phyloP scores from a whole-genome alignment of 352 stramenopile genomes.

The Globisporangium camurandrum region DNA sequence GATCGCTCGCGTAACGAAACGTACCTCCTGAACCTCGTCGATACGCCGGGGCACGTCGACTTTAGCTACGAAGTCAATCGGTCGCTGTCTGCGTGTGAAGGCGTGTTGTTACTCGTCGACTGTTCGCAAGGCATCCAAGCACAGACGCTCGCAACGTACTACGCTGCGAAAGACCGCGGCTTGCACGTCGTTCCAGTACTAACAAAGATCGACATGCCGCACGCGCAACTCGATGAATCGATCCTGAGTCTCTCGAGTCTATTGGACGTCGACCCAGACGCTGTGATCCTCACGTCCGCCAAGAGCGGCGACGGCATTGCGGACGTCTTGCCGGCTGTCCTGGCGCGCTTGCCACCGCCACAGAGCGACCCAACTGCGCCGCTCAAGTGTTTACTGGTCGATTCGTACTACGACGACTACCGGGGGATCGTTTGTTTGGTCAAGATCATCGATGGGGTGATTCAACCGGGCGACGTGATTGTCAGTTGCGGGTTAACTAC shows the following conservation, averaged over 20 bases:
- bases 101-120: conserved; percentile 97
- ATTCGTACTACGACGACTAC: conserved; percentile 96
- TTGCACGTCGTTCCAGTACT: conserved; percentile 95
- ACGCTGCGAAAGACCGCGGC: conserved; percentile 93
- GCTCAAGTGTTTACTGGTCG: conserved; percentile 92
- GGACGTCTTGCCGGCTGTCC: conserved; percentile 76
- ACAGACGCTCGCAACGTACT: conserved; percentile 96
- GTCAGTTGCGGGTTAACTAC: conserved; percentile 63
- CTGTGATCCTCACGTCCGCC: conserved; percentile 93
- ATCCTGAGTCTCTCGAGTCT: conserved; percentile 75
- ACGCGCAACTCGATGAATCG: conserved; percentile 89
- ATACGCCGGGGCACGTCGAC: conserved; percentile 97
- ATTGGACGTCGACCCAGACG: conserved; percentile 90
- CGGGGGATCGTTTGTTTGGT: conserved; percentile 95
- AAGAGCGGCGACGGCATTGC: conserved; percentile 90
- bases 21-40: conserved; percentile 96
- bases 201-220: conserved; percentile 98
- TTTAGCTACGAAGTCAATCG: conserved; percentile 98
- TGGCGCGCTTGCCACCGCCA: conserved; percentile 65
- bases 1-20: conserved; percentile 40
- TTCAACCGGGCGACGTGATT: conserved; percentile 81
- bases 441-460: conserved; percentile 89
- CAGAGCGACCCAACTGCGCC: conserved; percentile 40
- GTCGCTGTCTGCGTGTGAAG: conserved; percentile 94
- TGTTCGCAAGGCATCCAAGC: conserved; percentile 97